Conservation (phyloP, 2,329 filamentous ascomycete genomes). For the Ophiocordyceps camponoti-saundersi region DNA sequence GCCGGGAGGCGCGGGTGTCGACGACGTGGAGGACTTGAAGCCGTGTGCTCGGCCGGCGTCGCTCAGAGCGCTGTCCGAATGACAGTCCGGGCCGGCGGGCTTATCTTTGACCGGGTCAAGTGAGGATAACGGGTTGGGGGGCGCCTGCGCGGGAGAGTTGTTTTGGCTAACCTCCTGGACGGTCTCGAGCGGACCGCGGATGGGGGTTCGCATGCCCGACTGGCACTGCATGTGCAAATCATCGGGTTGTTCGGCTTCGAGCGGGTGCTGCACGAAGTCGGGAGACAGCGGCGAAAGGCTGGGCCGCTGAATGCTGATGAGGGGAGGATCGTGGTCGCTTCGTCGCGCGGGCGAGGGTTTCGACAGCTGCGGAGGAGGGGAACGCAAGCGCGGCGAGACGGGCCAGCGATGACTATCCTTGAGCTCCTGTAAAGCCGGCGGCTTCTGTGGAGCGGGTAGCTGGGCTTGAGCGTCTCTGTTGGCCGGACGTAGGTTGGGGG, state of each 20-base stretch:
- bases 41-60: conserved; percentile 24
- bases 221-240: conserved; percentile 20
- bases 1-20: conserved; percentile 41
- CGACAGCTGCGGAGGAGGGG: conserved; percentile 47
- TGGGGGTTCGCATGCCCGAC: conserved; percentile 41
- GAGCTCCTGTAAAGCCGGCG: conserved; percentile 28
- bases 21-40: conserved; percentile 27
- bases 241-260: conserved; percentile 37
- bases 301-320: conserved; percentile 35
- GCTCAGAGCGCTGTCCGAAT: conserved; percentile 22
- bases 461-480: conserved; percentile 44
- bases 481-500: conserved; percentile 45
- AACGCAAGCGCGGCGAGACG: conserved; percentile 58
- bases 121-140: conserved; percentile 19
- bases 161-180: conserved; percentile 79
- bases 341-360: conserved; percentile 27
- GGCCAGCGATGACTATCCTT: conserved; percentile 55
- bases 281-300: conserved; percentile 28
- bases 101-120: conserved; percentile 36
- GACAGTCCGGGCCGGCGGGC: conserved; percentile 21
- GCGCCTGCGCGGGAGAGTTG: conserved; percentile 41
- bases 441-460: conserved; percentile 48
- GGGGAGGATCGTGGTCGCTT: conserved; percentile 31
- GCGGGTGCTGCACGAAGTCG: conserved; percentile 17
- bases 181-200: conserved; percentile 58